Conservation (phyloP, 116 monocot species). For the Zostera marina region DNA sequence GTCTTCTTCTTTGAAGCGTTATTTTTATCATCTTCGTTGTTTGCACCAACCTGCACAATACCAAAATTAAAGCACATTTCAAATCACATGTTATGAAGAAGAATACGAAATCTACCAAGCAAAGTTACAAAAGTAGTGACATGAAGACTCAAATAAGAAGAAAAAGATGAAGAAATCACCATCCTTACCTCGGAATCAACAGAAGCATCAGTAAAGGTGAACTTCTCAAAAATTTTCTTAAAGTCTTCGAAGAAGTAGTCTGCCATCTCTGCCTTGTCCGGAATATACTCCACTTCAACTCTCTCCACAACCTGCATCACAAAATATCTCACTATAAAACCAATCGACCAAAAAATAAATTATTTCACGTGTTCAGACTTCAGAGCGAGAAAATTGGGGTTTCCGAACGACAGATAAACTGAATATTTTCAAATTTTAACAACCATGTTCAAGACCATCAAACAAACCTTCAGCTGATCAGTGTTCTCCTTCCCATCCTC, state of each 20-base stretch:
- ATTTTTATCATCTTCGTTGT: conserved; percentile 32
- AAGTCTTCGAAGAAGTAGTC: conserved; percentile 58
- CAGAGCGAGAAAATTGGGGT: neutral
- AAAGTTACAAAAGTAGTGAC: neutral
- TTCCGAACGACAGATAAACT: neutral
- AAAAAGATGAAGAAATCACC: no score
- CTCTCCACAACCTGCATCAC: conserved; percentile 29
- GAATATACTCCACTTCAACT: conserved; percentile 82
- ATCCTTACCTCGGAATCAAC: conserved; percentile 29
- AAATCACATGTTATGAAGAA: neutral
- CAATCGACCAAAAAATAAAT: conserved; percentile 1
- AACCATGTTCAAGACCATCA: neutral
- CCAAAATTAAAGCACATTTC: neutral
- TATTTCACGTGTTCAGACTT: neutral
- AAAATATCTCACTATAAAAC: neutral
- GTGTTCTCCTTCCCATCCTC: conserved; percentile 24
- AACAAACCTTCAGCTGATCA: conserved; percentile 12
- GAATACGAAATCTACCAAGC: no score
- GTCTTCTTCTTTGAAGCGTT: conserved; percentile 45
- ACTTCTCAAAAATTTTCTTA: conserved; percentile 76
- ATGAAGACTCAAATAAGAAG: neutral
- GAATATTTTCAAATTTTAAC: neutral
- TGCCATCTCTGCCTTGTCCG: conserved; percentile 77
- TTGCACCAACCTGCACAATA: conserved; percentile 35
- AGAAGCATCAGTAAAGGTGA: conserved; percentile 40